Evolutionary conservation across 2,329 filamentous ascomycete genomes (phyloP).

Genomic region (Penicillium brevicompactum): DNA sequence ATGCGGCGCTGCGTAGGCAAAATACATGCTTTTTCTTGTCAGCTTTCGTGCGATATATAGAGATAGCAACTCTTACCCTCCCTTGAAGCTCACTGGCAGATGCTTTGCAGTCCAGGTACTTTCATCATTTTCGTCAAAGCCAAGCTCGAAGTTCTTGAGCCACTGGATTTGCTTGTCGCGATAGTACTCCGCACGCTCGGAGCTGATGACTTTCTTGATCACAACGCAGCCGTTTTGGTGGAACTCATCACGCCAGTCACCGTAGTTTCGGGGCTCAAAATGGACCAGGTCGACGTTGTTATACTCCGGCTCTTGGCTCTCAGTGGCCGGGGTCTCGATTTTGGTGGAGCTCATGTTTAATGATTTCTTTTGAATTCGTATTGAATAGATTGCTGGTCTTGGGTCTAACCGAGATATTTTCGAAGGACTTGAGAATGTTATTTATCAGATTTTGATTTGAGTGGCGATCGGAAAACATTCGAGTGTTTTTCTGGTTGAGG

Average conservation of each 20-base stretch:
- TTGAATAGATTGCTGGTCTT: background rate
- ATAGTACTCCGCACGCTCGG: slow-evolving; percentile 45
- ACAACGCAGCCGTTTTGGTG: slow-evolving; percentile 45
- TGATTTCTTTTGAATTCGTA: background rate
- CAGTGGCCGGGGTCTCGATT: background rate
- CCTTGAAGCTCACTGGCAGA: slow-evolving; percentile 48
- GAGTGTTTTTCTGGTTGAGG: background rate
- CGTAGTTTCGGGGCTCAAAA: slow-evolving; percentile 21
- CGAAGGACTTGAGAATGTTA: background rate
- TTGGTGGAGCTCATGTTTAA: background rate
- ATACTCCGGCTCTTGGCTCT: background rate
- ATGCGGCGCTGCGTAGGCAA: slow-evolving; percentile 39
- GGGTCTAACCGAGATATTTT: background rate
- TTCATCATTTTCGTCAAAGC: slow-evolving; percentile 43
- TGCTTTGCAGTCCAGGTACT: slow-evolving; percentile 48
- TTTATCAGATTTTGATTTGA: background rate
- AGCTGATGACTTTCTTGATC: slow-evolving; percentile 43
- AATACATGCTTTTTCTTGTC: slow-evolving; percentile 19
- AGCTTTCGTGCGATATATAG: background rate
- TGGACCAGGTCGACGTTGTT: background rate
- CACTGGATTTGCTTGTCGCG: slow-evolving; percentile 45
- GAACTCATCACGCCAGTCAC: slow-evolving; percentile 48
- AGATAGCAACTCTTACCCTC: slow-evolving; percentile 38
- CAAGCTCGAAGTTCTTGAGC: slow-evolving; percentile 45
- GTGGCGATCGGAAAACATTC: background rate